Evolutionary conservation across 345 rosid species (phyloP).

Genomic region (Gossypium thurberi): DNA sequence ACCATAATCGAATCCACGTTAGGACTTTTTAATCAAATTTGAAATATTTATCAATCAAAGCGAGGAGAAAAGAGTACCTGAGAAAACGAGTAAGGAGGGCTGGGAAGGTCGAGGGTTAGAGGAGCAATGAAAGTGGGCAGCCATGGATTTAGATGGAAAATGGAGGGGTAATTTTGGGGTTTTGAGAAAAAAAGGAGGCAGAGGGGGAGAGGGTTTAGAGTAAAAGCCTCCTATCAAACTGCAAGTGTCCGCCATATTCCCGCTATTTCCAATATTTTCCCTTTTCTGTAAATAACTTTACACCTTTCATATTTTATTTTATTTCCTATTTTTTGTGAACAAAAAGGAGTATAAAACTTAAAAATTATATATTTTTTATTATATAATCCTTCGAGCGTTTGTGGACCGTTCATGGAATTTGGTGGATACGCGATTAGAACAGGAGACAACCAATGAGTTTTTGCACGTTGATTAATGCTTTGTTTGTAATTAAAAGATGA

Average conservation of each 20-base stretch:
- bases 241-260: constrained; percentile 57
- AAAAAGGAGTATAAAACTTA: neutral
- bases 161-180: constrained; percentile 10
- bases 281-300: neutral
- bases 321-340: neutral
- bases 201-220: constrained; percentile 10
- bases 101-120: constrained; percentile 32
- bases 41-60: neutral
- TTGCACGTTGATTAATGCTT: neutral
- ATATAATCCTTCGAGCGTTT: neutral
- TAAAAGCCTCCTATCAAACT: constrained; percentile 31
- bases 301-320: neutral
- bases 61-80: constrained; percentile 30
- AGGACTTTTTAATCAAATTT: neutral
- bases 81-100: constrained; percentile 89
- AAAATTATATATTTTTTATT: neutral
- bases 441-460: neutral
- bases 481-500: neutral
- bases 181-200: constrained; percentile 14
- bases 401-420: neutral
- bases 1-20: neutral
- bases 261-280: constrained; percentile 16
- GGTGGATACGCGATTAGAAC: neutral
- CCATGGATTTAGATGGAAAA: constrained; percentile 20
- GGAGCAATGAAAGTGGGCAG: constrained; percentile 29